These are phyloP conservation scores for Fusarium concolor DNA, from an alignment of 2,329 filamentous ascomycete genomes.

Conservation along the genomic window DNA sequence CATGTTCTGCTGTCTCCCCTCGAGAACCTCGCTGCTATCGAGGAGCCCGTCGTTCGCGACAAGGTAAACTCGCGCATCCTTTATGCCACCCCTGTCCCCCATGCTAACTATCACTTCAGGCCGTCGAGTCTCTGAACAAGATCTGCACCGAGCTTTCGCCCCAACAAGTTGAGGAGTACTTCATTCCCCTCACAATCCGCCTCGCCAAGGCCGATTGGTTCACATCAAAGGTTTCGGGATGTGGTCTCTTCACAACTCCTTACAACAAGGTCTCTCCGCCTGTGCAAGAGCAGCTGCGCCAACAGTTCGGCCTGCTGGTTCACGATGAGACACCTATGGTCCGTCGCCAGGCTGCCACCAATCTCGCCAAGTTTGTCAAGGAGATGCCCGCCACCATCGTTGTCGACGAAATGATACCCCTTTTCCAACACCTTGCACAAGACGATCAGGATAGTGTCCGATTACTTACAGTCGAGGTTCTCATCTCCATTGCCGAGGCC, in stretches of 20 bases:
- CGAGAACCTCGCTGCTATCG: slow-evolving; percentile 97
- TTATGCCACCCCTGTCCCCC: background rate
- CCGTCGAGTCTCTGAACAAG: slow-evolving; percentile 99
- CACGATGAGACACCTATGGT: slow-evolving; percentile 99
- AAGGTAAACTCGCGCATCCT: slow-evolving; percentile 72
- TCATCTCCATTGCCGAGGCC: slow-evolving; percentile 95
- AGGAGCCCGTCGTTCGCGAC: slow-evolving; percentile 96
- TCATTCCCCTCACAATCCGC: slow-evolving; percentile 93
- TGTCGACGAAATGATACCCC: slow-evolving; percentile 98
- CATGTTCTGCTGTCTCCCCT: slow-evolving; percentile 97
- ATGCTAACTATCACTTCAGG: slow-evolving; percentile 63
- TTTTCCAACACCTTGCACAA: slow-evolving; percentile 95
- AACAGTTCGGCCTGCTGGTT: slow-evolving; percentile 92
- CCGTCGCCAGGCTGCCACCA: slow-evolving; percentile 93
- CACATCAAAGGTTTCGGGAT: slow-evolving; percentile 98
- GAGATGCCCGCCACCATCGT: slow-evolving; percentile 93
- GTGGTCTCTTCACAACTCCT: slow-evolving; percentile 91
- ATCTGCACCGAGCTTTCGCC: slow-evolving; percentile 93
- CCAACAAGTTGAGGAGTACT: slow-evolving; percentile 95
- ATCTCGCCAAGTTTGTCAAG: slow-evolving; percentile 97
- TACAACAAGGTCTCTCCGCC: slow-evolving; percentile 90
- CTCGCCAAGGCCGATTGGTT: slow-evolving; percentile 99
- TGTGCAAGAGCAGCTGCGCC: slow-evolving; percentile 90
- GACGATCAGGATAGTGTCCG: slow-evolving; percentile 99
- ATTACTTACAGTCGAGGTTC: slow-evolving; percentile 92